Base-by-base conservation (phyloP, 306 rosid genomes). In the Castanea sativa region DNA sequence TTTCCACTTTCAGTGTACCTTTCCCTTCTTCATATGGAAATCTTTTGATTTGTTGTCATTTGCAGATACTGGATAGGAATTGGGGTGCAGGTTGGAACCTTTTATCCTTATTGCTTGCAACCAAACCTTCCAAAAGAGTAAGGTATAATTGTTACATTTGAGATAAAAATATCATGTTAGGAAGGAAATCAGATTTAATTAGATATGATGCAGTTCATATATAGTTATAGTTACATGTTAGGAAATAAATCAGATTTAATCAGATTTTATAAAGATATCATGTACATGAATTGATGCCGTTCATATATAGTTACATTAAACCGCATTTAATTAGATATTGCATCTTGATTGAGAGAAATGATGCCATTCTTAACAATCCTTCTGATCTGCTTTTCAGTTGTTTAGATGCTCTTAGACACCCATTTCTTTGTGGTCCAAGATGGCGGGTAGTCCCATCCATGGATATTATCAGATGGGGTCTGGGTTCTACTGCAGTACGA, bases 11-110 rank as follows among this genome's bases (percentile, higher is more conserved):
- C 76, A 55, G 57, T 55, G 71, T 79, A 79, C 71, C 76, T 74
- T 16, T 70, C 56, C 73, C 59, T 60, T 79, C 29, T 73, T 71
- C 77, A 21, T 73, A n/a, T 81, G 77, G 79, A 64, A 74, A 65
- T 45, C 56, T 61, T 55, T 74, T 82, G 51, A 74, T 64, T 45
- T 72, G 27, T 81, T 65, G 29, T 71, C 68, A 73, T 79, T 75
- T 83, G 71, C 88, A 95, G 99, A 95, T 95, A 79, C 98, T 95
- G 80, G 99, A 95, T 90, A 91, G 97, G 83, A 95, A 93, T 87
- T 93, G 96, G 98, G 99, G 98, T 73, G 96, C 98, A 33, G 99
- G 99, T 55, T 95, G 99, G 99, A 89, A 95, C 85, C 99, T 95
- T 75, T 85, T 95, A 55, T 92, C 97, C 49, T 80, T 87, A 76